Percentiles rank a stretch among this genome's conserved stretches.
These are phyloP conservation scores for Rhizophora apiculata DNA, from an alignment of 345 rosid genomes.

Conservation along the genomic window DNA sequence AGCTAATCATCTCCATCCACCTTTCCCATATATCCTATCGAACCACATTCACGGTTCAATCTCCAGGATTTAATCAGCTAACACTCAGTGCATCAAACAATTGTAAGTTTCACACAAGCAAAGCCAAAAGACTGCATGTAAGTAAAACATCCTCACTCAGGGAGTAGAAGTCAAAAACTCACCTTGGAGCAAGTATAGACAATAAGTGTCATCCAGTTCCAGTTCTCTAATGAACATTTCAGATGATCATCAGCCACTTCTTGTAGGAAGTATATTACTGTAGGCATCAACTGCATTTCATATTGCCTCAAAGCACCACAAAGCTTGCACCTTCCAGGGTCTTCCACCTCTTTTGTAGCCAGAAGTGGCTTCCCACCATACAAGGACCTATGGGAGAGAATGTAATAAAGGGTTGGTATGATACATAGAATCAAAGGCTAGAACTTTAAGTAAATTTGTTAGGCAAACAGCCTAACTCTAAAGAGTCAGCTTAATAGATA, in stretches of 20 bases:
- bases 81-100: not conserved
- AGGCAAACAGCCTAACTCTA: not conserved
- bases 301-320: constrained; percentile 64
- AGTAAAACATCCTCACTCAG: not conserved
- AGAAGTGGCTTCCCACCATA: constrained; percentile 68
- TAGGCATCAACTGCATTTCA: constrained; percentile 94
- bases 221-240: constrained; percentile 48
- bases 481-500: not conserved
- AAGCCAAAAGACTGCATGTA: not conserved
- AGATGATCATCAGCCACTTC: constrained; percentile 52
- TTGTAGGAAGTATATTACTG: constrained; percentile 68
- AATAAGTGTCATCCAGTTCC: constrained; percentile 88
- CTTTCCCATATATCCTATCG: too few species aligned
- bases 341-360: constrained; percentile 40
- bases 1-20: too few species aligned
- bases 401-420: not conserved
- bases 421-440: not conserved
- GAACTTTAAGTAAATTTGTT: not conserved
- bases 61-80: not conserved
- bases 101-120: not conserved
- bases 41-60: too few species aligned
- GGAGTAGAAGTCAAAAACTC: constrained; percentile 5
- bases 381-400: constrained; percentile 48
- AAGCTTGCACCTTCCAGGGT: constrained; percentile 48
- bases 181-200: constrained; percentile 82